Conservation (phyloP, 257 asterid genomes). For the Scutellaria barbata region DNA sequence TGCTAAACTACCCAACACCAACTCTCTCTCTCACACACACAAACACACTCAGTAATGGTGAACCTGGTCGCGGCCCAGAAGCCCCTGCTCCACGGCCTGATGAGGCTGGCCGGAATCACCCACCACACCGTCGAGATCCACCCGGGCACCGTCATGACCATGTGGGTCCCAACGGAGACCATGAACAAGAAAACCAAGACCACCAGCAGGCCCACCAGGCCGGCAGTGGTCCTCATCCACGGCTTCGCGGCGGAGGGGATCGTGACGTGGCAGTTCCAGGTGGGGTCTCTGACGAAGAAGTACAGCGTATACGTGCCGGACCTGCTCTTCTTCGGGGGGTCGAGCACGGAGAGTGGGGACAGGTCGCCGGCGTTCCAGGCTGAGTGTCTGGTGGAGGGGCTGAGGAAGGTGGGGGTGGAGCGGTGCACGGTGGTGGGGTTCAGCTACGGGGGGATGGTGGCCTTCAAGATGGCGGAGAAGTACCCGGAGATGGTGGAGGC, state of each 20-base stretch:
- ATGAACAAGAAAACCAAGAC: conserved; percentile 20
- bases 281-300: conserved; percentile 65
- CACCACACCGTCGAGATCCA: conserved; percentile 60
- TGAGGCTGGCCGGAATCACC: conserved; percentile 71
- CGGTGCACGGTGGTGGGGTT: conserved; percentile 79
- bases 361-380: conserved; percentile 86
- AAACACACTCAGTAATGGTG: conserved; percentile 51
- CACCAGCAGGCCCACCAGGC: conserved; percentile 38
- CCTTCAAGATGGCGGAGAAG: conserved; percentile 88
- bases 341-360: conserved; percentile 61
- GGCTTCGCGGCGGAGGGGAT: conserved; percentile 86
- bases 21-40: conserved; percentile 32
- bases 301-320: conserved; percentile 84
- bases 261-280: conserved; percentile 79
- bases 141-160: conserved; percentile 62
- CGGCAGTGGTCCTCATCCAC: conserved; percentile 71
- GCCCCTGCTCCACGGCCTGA: conserved; percentile 60
- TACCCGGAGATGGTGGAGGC: conserved; percentile 67
- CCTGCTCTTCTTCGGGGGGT: conserved; percentile 88
- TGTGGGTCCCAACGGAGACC: conserved; percentile 76
- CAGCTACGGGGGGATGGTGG: conserved; percentile 98
- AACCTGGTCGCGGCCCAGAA: conserved; percentile 72
- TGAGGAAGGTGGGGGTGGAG: conserved; percentile 68
- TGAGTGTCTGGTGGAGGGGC: conserved; percentile 61
- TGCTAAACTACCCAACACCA: conserved; percentile 51